A percentile compares a stretch with the other conserved stretches of the same genome.
phyloP scores from a whole-genome alignment of 805 yeast species.

The Hanseniaspora singularis region DNA sequence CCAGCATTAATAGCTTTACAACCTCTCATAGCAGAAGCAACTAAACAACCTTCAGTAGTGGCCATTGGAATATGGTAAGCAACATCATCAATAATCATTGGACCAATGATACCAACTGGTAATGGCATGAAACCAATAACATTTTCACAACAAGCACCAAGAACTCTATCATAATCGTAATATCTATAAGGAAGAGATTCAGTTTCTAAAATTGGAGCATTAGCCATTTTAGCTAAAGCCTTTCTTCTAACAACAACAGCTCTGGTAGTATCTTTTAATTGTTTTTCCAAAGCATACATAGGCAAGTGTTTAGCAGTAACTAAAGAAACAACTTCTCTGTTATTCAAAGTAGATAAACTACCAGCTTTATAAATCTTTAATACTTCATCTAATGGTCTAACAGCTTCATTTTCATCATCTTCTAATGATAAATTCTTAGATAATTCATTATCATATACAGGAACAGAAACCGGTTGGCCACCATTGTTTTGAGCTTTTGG shows the following conservation, averaged over 20 bases:
- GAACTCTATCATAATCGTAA: conserved; percentile 89
- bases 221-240: conserved; percentile 74
- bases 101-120: conserved; percentile 98
- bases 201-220: conserved; percentile 66
- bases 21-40: conserved; percentile 98
- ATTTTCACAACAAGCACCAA: conserved; percentile 98
- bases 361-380: conserved; percentile 57
- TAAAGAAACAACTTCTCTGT: conserved; percentile 63
- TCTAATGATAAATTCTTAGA: conserved; percentile 22
- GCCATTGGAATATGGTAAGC: conserved; percentile 96
- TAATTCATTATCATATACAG: conserved; percentile 25
- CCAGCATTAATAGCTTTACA: conserved; percentile 96
- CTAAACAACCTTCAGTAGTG: conserved; percentile 96
- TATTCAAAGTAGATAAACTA: conserved; percentile 46
- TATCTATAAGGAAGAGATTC: conserved; percentile 62
- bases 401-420: conserved; percentile 26
- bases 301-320: conserved; percentile 73
- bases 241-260: conserved; percentile 90
- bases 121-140: conserved; percentile 94
- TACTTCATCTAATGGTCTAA: conserved; percentile 55
- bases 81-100: conserved; percentile 77
- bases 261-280: conserved; percentile 73
- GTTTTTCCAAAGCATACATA: conserved; percentile 86
- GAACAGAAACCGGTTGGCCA: conserved; percentile 17
- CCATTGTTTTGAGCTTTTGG: not conserved